Evolutionary conservation across 371 early-diverging fungal genomes (phyloP), one percentile per base, ranked within the genome.

Genomic region (Vairimorpha necatrix): DNA sequence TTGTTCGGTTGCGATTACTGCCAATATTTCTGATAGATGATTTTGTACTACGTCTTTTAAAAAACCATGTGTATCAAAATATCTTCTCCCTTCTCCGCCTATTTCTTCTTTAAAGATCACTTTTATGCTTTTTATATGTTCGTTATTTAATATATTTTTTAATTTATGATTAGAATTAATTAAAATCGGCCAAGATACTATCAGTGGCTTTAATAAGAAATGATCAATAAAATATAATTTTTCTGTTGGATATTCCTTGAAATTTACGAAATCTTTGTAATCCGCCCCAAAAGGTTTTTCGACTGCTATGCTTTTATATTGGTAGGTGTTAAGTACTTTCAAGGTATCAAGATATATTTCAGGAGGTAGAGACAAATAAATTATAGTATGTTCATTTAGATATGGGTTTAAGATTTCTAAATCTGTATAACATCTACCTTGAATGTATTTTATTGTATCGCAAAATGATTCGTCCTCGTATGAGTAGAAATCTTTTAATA

Each of bases 41-140:
- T 96, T 97, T 87, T 96, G 97, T 89, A 98, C 93, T 33, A 98
- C 95, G 83, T 98, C 98, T 75, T 96, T 92, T 77, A 97, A 92
- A 65, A 96, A 94, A 58, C 99, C 99, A 85, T 92, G 93, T 84
- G 94, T 91, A 84, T 98, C 96, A 89, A 96, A 98, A 87, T 96
- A 96, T 13, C 94, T 93, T 39, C 98, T 91, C 39, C 97, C 98
- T 80, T 95, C 92, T 4, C 94, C 95, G 22, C 96, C 97, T 83
- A 96, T 89, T 72, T 89, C 89, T 80, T 98, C 99, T 83, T 95
- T 96, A 86, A 96, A 98, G 0, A 93, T 92, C 84, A 94, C 94
- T 83, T 96, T 93, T n/a, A 98, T 89, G 73, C 93, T 93, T 77
- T 89, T 88, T 73, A 97, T 93, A 90, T 87, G 30, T 33, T 60